phyloP scores from a whole-genome alignment of 2,329 filamentous ascomycete species.

The Curvularia spicifera region DNA sequence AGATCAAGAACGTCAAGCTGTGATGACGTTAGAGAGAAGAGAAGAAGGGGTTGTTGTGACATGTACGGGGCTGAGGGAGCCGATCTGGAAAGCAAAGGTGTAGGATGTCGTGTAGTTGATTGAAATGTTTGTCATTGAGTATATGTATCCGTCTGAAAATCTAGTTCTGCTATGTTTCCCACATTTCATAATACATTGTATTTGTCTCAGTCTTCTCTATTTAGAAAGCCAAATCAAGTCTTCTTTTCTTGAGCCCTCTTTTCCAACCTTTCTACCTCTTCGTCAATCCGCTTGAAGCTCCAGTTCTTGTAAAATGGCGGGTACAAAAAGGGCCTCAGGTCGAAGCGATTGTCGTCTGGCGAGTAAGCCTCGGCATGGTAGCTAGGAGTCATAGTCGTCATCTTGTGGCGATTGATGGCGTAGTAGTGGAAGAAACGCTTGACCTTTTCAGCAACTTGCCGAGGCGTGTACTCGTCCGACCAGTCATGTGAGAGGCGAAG shows the following conservation, averaged over 20 bases:
- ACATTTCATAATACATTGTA: neutral
- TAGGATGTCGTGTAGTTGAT: too few species aligned
- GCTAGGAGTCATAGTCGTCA: slow-evolving; percentile 37
- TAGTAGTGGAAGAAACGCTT: slow-evolving; percentile 51
- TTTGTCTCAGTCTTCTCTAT: too few species aligned
- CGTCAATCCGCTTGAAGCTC: slow-evolving; percentile 50
- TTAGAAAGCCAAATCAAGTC: neutral
- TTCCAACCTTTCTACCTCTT: slow-evolving; percentile 42
- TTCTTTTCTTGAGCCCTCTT: slow-evolving; percentile 16
- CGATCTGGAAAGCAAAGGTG: too few species aligned
- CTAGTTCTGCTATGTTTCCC: neutral
- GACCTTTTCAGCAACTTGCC: slow-evolving; percentile 56
- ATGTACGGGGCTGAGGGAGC: too few species aligned
- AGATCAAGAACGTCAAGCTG: too few species aligned
- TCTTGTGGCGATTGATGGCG: slow-evolving; percentile 33
- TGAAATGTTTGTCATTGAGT: too few species aligned
- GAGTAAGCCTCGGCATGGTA: slow-evolving; percentile 57
- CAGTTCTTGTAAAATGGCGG: slow-evolving; percentile 48
- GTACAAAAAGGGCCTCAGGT: slow-evolving; percentile 54
- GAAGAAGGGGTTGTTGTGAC: too few species aligned
- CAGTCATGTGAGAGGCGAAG: slow-evolving; percentile 60
- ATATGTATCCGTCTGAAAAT: too few species aligned
- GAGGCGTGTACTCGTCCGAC: slow-evolving; percentile 50
- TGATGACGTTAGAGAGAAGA: too few species aligned
- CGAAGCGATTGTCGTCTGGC: slow-evolving; percentile 65